Conservation (phyloP, 2,329 filamentous ascomycete genomes). For the Onygena corvina region DNA sequence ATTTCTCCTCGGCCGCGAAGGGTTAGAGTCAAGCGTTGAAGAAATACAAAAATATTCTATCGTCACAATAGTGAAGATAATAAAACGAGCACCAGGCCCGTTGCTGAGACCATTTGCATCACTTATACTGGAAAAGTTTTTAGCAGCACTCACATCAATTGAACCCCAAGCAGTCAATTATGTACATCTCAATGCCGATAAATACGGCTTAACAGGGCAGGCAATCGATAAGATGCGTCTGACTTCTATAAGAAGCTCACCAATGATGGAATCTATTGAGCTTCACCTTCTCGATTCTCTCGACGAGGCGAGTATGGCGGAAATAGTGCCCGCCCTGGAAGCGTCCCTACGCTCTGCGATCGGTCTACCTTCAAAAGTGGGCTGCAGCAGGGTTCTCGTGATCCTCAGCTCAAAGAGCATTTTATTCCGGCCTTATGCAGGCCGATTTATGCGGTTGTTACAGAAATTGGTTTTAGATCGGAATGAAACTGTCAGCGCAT, state of each 20-base stretch:
- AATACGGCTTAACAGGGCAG: slow-evolving; percentile 73
- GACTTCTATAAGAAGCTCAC: slow-evolving; percentile 68
- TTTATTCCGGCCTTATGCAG: slow-evolving; percentile 62
- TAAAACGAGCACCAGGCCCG: slow-evolving; percentile 71
- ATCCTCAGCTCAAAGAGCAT: slow-evolving; percentile 68
- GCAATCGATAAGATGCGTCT: slow-evolving; percentile 82
- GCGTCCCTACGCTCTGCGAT: slow-evolving; percentile 72
- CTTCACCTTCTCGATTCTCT: slow-evolving; percentile 67
- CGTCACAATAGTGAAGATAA: slow-evolving; percentile 73
- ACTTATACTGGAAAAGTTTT: slow-evolving; percentile 64
- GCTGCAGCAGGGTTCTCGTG: slow-evolving; percentile 71
- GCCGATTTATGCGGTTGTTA: slow-evolving; percentile 62
- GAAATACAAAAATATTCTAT: slow-evolving; percentile 78
- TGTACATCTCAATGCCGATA: slow-evolving; percentile 73
- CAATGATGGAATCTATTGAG: slow-evolving; percentile 85
- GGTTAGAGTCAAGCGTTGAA: slow-evolving; percentile 75
- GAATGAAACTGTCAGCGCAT: slow-evolving; percentile 84
- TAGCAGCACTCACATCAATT: slow-evolving; percentile 72
- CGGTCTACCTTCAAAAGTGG: slow-evolving; percentile 87
- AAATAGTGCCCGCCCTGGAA: slow-evolving; percentile 60
- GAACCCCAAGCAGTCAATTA: slow-evolving; percentile 88
- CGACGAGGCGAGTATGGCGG: slow-evolving; percentile 64
- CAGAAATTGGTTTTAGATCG: slow-evolving; percentile 75
- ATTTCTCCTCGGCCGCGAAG: slow-evolving; percentile 78
- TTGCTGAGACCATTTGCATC: slow-evolving; percentile 70